Conservation (phyloP, 1,284 basidiomycete species). For the Mrakiaceae sp. region DNA sequence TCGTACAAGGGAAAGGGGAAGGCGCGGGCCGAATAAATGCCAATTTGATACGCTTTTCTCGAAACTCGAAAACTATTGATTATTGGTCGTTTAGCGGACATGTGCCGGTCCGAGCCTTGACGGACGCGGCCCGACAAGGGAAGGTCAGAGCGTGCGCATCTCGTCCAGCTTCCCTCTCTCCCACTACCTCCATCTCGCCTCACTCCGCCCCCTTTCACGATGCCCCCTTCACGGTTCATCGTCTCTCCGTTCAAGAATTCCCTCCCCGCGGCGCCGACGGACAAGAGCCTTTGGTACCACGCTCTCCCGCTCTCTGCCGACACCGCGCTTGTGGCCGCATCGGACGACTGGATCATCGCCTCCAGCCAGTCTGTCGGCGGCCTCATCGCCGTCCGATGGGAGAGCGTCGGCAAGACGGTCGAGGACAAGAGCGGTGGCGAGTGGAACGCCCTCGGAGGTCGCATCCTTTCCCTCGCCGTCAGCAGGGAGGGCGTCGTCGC, state of each 20-base stretch:
- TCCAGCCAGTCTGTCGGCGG: conserved; percentile 1
- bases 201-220: background rate
- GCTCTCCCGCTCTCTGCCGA: background rate
- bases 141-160: background rate
- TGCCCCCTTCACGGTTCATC: conserved; percentile 10
- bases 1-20: too few species aligned
- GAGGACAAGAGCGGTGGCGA: background rate
- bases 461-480: background rate
- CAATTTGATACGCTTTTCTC: too few species aligned
- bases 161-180: background rate
- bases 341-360: background rate
- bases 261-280: background rate
- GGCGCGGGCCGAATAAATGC: too few species aligned
- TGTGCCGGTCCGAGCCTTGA: background rate
- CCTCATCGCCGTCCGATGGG: conserved; percentile 2
- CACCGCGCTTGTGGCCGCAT: background rate
- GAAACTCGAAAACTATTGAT: too few species aligned
- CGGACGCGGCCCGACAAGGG: background rate
- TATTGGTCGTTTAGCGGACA: too few species aligned
- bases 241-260: conserved; percentile 15
- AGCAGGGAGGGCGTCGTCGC: background rate
- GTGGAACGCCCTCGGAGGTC: conserved; percentile 4
- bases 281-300: background rate
- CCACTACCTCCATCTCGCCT: background rate
- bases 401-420: background rate